These are phyloP conservation scores for Scenedesmus sp. DNA, from an alignment of 163 green algal genomes.

Conservation along the genomic window DNA sequence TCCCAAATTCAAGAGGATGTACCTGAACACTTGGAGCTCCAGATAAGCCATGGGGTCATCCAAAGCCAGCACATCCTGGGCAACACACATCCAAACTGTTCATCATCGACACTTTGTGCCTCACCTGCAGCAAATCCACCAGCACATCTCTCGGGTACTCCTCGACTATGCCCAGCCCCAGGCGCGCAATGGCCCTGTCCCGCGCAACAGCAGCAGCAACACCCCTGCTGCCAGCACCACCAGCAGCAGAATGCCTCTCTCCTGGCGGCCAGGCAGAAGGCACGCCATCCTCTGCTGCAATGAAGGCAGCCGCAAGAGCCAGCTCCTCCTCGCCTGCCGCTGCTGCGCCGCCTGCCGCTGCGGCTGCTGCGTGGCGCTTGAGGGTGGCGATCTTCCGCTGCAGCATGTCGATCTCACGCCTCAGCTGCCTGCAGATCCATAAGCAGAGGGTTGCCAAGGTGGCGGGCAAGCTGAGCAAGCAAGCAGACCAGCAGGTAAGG, in stretches of 20 bases:
- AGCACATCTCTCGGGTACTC: constrained; percentile 71
- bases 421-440: constrained; percentile 54
- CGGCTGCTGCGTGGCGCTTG: constrained; percentile 33
- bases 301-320: constrained; percentile 39
- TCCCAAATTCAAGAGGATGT: not conserved
- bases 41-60: not conserved
- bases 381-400: constrained; percentile 65
- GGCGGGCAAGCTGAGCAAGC: not conserved
- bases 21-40: not conserved
- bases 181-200: constrained; percentile 73
- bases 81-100: not conserved
- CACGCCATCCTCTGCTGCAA: not conserved
- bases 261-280: not conserved
- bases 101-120: not conserved
- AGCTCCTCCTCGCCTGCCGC: constrained; percentile 65
- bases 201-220: constrained; percentile 64
- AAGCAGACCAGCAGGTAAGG: not conserved
- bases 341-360: constrained; percentile 56
- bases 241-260: not conserved
- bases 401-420: constrained; percentile 76
- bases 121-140: constrained; percentile 75
- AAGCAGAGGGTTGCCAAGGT: not conserved
- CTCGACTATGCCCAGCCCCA: constrained; percentile 72
- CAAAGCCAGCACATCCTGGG: not conserved
- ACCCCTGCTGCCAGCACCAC: constrained; percentile 31